A percentile compares a stretch with the other conserved stretches of the same genome.
These are phyloP conservation scores for Solanum pinnatisectum DNA, from an alignment of 257 asterid genomes.

Conservation along the genomic window DNA sequence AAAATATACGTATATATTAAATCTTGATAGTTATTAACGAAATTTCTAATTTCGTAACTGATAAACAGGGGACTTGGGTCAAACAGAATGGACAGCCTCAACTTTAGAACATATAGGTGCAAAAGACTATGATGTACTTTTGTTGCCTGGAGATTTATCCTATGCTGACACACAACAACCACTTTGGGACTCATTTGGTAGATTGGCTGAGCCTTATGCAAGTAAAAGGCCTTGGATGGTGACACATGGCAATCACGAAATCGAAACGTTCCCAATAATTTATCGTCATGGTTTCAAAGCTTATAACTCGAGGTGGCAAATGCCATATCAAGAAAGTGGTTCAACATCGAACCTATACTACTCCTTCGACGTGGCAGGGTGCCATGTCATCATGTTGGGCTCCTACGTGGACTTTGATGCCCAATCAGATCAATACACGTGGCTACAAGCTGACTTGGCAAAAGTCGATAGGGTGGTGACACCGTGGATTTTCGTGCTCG, in stretches of 20 bases:
- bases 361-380: conserved; percentile 57
- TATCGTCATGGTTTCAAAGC: conserved; percentile 55
- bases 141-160: conserved; percentile 77
- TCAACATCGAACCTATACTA: conserved; percentile 63
- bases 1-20: too few species aligned
- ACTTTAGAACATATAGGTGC: conserved; percentile 55
- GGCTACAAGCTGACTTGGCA: conserved; percentile 59
- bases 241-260: conserved; percentile 77
- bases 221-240: conserved; percentile 89
- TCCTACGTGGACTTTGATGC: conserved; percentile 60
- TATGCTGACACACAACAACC: conserved; percentile 73
- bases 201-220: conserved; percentile 61
- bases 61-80: conserved; percentile 65
- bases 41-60: not conserved
- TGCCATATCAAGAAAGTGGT: conserved; percentile 58
- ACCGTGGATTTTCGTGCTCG: conserved; percentile 60
- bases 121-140: conserved; percentile 50
- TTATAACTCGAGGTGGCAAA: conserved; percentile 65
- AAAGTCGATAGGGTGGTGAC: conserved; percentile 32
- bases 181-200: conserved; percentile 84
- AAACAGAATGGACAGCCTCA: conserved; percentile 75
- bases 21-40: not conserved
- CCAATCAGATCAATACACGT: conserved; percentile 47
- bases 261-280: conserved; percentile 53
- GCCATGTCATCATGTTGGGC: conserved; percentile 66